Evolutionary conservation across 345 rosid species (phyloP), one percentile per base, ranked within the genome.

Genomic region (Dipteronia dyeriana): DNA sequence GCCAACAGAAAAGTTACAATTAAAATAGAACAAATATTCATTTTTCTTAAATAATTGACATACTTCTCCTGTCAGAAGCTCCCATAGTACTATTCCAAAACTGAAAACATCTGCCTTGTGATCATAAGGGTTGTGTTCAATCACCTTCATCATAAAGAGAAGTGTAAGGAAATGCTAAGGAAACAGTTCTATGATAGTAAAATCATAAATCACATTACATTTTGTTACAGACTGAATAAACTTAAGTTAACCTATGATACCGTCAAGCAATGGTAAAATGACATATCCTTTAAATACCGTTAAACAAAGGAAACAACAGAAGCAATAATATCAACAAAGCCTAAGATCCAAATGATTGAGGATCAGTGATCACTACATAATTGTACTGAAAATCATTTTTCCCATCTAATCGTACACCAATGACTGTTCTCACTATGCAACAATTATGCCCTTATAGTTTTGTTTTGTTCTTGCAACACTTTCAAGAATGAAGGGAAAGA

Each of bases 61-160:
- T 86, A 88, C 99, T 80, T 94, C 97, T 66, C 97, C 97, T 5
- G 97, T 90, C 80, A 94, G 88, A 81, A 96, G 94, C 84, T 96
- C 99, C 98, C 98, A 96, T 29, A 92, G 59, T 61, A 88, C 91
- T 70, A 94, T 88, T 63, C 91, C 98, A 76, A 92, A 96, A 81
- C 98, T 96, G 86, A 94, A 96, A 71, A 91, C 86, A 85, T 96
- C 98, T 70, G 95, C 97, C 87, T 85, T 96, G 79, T 92, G 88
- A 86, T 96, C 94, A 73, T 96, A 94, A 25, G 92, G 94, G 79
- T 84, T 90, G 89, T 96, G 99, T 80, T 90, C 97, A 76, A 96
- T 94, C 70, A 96, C 99, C 99, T 96, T 79, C 86, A 82, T 75
- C 79, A 82, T 41, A 53, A 83, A 80, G 76, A 63, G 72, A 54